Evolutionary conservation across 768 basidiomycete genomes (phyloP), one percentile per base, ranked within the genome.

Genomic region (Dioszegia aurantiaca): DNA sequence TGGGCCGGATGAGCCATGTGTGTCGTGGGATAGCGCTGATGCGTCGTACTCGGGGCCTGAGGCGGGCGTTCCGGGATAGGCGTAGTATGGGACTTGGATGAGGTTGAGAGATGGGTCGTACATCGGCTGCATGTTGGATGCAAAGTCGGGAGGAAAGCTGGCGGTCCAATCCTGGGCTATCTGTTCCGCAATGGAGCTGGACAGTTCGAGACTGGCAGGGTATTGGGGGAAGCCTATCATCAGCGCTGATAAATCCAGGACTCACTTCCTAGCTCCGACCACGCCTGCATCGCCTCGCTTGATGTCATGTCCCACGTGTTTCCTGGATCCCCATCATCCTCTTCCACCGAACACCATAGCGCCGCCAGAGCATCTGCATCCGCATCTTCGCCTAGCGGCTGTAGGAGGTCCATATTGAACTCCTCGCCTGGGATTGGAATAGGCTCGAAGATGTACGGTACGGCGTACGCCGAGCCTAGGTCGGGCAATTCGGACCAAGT

Each of bases 361-460:
- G 62, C 68, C 21, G 60, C 63, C 41, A 66, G 31, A n/a, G 44
- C 21, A 28, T 69, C 62, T 26, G 56, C 57, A 41, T 65, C 64
- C 19, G 33, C 30, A 17, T 28, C 55, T 6, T 56, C 54, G 14
- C 48, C 48, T 3, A 53, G 23, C 9, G 54, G 54, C 24, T 43
- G n/a, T n/a, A 51, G 28, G 2, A 42, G 49, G 5, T 56, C 55
- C 19, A 46, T 44, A 23, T 45, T 54, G n/a, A 51, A 46, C 39
- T 48, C 48, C 44, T 42, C 59, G 19, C 46, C 43, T 10, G 52
- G 51, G n/a, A 68, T n/a, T 1, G 60, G 61, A 12, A 63, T 59
- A 2, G 63, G 59, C 58, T 69, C 64, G 33, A 66, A 66, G 33
- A 61, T 54, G 36, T 57, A 66, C 9, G 64, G 68, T 17, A 63